A percentile compares a stretch with the other conserved stretches of the same genome.
Evolutionary conservation across 306 rosid genomes (phyloP).

Genomic region (Carpinus viminea): DNA sequence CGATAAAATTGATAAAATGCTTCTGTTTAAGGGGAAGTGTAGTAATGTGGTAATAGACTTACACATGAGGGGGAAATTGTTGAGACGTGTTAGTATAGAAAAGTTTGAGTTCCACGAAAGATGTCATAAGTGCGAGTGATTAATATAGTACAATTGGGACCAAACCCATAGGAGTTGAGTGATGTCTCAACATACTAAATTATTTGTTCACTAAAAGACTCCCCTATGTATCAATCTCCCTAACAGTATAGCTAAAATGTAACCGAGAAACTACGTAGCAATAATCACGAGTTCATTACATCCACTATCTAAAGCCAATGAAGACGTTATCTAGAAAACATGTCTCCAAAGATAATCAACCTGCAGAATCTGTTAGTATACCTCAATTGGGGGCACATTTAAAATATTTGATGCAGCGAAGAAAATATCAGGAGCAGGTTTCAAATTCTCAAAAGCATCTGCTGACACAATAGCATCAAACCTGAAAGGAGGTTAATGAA

Average conservation of each 20-base stretch:
- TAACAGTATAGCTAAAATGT: background rate
- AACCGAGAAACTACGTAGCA: background rate
- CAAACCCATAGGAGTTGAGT: too few species aligned
- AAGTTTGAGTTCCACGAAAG: too few species aligned
- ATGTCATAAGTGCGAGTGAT: too few species aligned
- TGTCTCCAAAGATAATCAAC: constrained; percentile 13
- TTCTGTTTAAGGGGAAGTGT: too few species aligned
- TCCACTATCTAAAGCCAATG: constrained; percentile 21
- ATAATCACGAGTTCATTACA: background rate
- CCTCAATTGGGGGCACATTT: constrained; percentile 77
- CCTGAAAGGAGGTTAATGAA: constrained; percentile 55
- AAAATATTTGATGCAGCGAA: constrained; percentile 81
- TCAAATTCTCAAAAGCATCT: constrained; percentile 96
- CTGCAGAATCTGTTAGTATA: constrained; percentile 33
- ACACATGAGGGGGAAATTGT: too few species aligned
- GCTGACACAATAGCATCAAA: constrained; percentile 92
- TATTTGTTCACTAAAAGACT: too few species aligned
- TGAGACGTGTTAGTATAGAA: too few species aligned
- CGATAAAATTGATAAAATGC: too few species aligned
- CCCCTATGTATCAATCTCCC: too few species aligned
- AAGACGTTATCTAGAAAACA: background rate
- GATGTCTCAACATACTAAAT: too few species aligned
- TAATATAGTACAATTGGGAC: too few species aligned
- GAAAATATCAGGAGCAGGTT: constrained; percentile 97
- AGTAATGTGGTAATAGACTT: too few species aligned